These are phyloP conservation scores for Salvia sclarea DNA, from an alignment of 305 asterid species.

Conservation along the genomic window DNA sequence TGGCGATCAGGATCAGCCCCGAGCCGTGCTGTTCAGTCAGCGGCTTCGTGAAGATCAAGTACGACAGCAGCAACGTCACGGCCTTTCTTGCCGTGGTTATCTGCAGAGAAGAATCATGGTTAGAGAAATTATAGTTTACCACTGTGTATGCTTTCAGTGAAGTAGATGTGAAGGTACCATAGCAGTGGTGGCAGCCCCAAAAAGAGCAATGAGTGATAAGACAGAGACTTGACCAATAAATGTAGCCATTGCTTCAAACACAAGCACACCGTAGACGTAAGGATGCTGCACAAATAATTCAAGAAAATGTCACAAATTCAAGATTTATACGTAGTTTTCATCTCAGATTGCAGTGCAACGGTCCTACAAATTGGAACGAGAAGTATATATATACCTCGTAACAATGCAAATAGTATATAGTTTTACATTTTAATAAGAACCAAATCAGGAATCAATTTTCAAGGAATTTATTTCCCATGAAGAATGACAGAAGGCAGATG, in stretches of 20 bases:
- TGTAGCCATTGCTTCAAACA: conserved; percentile 96
- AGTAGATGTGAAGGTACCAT: conserved; percentile 52
- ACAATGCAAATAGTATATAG: neutral
- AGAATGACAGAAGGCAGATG: conserved; percentile 7
- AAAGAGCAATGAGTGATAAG: conserved; percentile 83
- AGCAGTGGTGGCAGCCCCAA: conserved; percentile 95
- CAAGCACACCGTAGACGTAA: conserved; percentile 74
- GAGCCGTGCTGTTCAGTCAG: conserved; percentile 61
- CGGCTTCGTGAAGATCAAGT: conserved; percentile 56
- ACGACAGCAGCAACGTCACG: conserved; percentile 75
- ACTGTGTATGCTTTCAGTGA: neutral
- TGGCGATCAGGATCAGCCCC: conserved; percentile 51
- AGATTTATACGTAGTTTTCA: neutral
- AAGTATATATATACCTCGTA: neutral
- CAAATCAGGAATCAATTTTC: neutral
- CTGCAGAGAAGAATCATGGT: conserved; percentile 48
- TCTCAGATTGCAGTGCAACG: neutral
- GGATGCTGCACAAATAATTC: conserved; percentile 66
- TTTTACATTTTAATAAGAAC: neutral
- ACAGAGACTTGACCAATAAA: conserved; percentile 90
- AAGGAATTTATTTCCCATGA: neutral
- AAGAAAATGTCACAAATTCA: neutral
- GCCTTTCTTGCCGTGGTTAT: conserved; percentile 96
- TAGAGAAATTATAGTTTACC: conserved; percentile 18
- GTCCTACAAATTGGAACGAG: neutral